phyloP scores from a whole-genome alignment of 2,329 filamentous ascomycete genomes.

The Colletotrichum shisoi region DNA sequence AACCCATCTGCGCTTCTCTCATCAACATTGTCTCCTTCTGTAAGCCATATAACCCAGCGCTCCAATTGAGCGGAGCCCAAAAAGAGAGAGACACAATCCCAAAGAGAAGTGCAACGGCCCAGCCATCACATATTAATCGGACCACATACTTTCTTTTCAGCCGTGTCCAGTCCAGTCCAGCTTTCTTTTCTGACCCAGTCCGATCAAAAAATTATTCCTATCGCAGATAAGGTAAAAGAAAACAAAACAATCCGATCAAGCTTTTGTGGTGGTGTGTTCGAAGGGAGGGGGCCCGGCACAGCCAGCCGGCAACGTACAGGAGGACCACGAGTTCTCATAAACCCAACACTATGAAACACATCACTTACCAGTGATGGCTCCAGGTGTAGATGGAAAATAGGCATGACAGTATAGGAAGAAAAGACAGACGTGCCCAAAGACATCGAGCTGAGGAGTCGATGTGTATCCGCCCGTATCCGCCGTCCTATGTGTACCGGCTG shows the following conservation, averaged over 20 bases:
- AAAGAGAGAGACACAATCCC: constrained; percentile 5
- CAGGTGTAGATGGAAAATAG: background rate
- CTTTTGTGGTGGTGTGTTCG: constrained; percentile 7
- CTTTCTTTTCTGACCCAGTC: constrained; percentile 15
- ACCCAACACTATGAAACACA: constrained; percentile 30
- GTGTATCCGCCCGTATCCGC: constrained; percentile 12
- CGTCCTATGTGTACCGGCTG: constrained; percentile 33
- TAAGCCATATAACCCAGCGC: constrained; percentile 12
- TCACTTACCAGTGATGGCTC: constrained; percentile 22
- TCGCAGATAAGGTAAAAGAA: constrained; percentile 25
- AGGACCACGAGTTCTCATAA: background rate
- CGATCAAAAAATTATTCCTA: constrained; percentile 3
- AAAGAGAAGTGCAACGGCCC: constrained; percentile 31
- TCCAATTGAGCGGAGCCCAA: background rate
- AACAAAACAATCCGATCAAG: constrained; percentile 17
- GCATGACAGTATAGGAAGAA: constrained; percentile 15
- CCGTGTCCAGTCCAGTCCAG: constrained; percentile 18
- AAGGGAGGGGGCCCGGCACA: constrained; percentile 15
- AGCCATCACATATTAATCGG: constrained; percentile 34
- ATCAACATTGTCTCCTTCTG: background rate
- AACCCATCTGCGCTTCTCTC: constrained; percentile 23
- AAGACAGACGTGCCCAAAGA: background rate
- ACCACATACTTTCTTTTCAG: constrained; percentile 1
- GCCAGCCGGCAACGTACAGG: constrained; percentile 23
- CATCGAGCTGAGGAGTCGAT: constrained; percentile 14